Evolutionary conservation across 768 basidiomycete genomes (phyloP), one percentile per base, ranked within the genome.

Genomic region (Roridomyces roridus): DNA sequence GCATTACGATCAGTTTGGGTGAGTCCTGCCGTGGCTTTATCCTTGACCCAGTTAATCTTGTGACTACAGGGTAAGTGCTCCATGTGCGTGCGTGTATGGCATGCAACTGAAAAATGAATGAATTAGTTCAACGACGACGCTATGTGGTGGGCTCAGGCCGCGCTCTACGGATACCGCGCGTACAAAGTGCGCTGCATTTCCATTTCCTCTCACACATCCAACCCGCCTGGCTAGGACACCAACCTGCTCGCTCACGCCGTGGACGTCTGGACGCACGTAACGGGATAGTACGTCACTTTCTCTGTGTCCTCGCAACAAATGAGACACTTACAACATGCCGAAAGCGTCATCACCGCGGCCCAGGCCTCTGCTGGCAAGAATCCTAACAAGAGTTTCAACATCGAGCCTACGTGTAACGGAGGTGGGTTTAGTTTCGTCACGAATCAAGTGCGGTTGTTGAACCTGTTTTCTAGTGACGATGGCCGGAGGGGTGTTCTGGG

Each of bases 401-500:
- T 84, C 24, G 64, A 70, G 37, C 70, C 72, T 5, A 77, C 76
- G 10, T 85, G 83, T 52, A 72, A 77, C 21, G 79, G 77, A 46
- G 61, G 80, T 80, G 24, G 49, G 77, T 72, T 12, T 12, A 8
- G 8, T 49, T 24, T 24, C 25, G 17, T 18, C 24, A 12, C 5
- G n/a, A n/a, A 29, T 24, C 10, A 21, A 24, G 12, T 17, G 34
- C n/a, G 36, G n/a, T n/a, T 8, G 20, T 36, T 51, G 40, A 54
- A 21, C n/a, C 31, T 10, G 3, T 34, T 34, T 18, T 55, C 34
- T 24, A 80, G 78, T 66, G 20, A 77, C 78, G 12, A 83, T 83
- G 80, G 80, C 77, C 6, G 82, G 83, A 3, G 81, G 80, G 9
- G 83, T 84, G 17, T 85, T 84, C 62, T 84, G 82, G 82, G 81